Conservation (phyloP, 495 filamentous ascomycete genomes). For the Talaromyces liani region DNA sequence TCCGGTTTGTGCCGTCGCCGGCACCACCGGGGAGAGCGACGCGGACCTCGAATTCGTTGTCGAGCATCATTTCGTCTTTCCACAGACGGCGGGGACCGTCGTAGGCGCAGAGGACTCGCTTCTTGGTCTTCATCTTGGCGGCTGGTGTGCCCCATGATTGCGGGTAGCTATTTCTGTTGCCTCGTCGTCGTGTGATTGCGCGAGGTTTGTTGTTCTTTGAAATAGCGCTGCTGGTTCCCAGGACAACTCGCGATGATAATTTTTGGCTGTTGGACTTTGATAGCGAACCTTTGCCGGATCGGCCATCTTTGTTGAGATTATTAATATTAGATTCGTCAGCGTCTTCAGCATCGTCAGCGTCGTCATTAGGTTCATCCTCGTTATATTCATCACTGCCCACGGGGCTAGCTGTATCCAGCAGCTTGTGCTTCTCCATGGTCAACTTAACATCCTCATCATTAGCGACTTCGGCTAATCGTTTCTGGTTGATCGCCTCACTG, state of each 20-base stretch:
- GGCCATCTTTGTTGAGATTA: neutral
- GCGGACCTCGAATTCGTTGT: conserved; percentile 89
- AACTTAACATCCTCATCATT: conserved; percentile 74
- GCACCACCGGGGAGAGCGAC: conserved; percentile 64
- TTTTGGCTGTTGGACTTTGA: neutral
- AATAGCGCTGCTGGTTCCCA: conserved; percentile 45
- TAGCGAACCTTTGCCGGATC: conserved; percentile 4
- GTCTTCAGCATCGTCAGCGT: conserved; percentile 41
- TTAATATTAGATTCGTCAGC: conserved; percentile 4
- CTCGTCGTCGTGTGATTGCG: conserved; percentile 59
- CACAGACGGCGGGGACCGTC: conserved; percentile 81
- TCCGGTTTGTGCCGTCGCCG: conserved; percentile 45
- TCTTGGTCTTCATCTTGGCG: conserved; percentile 94
- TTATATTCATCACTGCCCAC: conserved; percentile 42
- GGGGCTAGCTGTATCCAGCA: conserved; percentile 50
- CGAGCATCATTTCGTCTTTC: conserved; percentile 99
- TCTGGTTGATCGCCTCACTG: conserved; percentile 90
- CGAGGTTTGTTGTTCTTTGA: conserved; percentile 34
- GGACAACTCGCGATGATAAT: conserved; percentile 29
- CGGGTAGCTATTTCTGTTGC: conserved; percentile 88
- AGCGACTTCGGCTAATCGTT: conserved; percentile 72
- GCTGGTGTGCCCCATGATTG: conserved; percentile 84
- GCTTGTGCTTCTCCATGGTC: conserved; percentile 74
- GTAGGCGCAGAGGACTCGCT: conserved; percentile 89
- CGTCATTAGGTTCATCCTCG: conserved; percentile 56